Conservation (phyloP, 2,329 filamentous ascomycete species). For the Nigrospora sphaerica region DNA sequence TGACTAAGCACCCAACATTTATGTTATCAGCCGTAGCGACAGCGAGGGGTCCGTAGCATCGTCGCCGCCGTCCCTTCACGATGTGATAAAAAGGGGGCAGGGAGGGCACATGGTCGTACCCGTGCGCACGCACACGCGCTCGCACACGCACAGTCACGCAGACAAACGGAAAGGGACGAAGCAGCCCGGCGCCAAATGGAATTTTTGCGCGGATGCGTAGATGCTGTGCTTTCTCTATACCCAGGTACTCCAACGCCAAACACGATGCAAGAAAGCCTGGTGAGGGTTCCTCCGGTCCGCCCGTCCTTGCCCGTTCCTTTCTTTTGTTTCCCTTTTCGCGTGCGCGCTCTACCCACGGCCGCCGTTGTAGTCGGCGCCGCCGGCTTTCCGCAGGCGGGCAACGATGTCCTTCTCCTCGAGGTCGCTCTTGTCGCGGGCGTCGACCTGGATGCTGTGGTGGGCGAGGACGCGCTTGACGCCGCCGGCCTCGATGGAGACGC, state of each 20-base stretch:
- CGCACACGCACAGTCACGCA: no score
- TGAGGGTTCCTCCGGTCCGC: not conserved
- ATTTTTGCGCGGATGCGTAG: not conserved
- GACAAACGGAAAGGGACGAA: no score
- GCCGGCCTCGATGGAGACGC: conserved; percentile 60
- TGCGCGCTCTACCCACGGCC: conserved; percentile 40
- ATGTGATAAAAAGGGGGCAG: no score
- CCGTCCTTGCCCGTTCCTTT: not conserved
- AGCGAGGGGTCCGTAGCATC: no score
- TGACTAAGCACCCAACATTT: no score
- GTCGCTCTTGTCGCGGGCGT: conserved; percentile 53
- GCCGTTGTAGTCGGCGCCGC: conserved; percentile 66
- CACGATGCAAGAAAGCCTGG: no score
- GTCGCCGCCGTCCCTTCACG: no score
- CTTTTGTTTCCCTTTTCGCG: not conserved
- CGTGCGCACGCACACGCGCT: no score
- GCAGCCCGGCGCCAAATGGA: no score
- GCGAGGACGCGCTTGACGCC: conserved; percentile 55
- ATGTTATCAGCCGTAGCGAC: no score
- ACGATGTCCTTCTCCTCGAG: conserved; percentile 57
- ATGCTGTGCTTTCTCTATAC: not conserved
- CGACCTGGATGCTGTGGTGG: conserved; percentile 61
- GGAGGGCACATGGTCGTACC: no score
- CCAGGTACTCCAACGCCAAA: no score
- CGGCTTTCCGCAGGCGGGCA: conserved; percentile 53